These are phyloP conservation scores for Aspergillus taichungensis DNA, from an alignment of 495 filamentous ascomycete genomes.

Conservation along the genomic window DNA sequence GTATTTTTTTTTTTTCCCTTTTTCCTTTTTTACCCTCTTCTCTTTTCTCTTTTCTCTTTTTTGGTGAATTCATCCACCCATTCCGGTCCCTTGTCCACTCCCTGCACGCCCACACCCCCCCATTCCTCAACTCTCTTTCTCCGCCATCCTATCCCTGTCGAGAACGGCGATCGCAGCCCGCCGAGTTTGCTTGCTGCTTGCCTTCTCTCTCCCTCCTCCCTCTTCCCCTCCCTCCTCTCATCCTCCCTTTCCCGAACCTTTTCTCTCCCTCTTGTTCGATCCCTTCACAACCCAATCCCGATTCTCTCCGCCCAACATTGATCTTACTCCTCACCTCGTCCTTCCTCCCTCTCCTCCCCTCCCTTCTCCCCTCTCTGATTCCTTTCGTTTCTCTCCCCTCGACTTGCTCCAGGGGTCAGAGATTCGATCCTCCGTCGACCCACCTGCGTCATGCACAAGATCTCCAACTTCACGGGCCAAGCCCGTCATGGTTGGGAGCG, in stretches of 20 bases:
- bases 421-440: conserved; percentile 11
- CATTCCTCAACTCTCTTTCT: background rate
- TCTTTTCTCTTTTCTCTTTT: conserved; percentile 6
- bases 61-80: conserved; percentile 15
- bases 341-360: conserved; percentile 10
- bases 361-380: conserved; percentile 12
- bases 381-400: conserved; percentile 31
- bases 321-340: background rate
- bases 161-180: conserved; percentile 17
- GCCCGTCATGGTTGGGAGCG: conserved; percentile 90
- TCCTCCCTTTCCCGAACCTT: background rate
- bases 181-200: conserved; percentile 12
- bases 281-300: conserved; percentile 7
- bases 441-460: conserved; percentile 70
- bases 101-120: conserved; percentile 26
- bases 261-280: background rate
- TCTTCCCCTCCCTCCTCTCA: background rate
- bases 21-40: conserved; percentile 4
- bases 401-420: conserved; percentile 35
- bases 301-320: background rate
- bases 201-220: conserved; percentile 13
- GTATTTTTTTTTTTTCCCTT: conserved; percentile 7
- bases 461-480: conserved; percentile 71
- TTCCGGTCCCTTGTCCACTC: conserved; percentile 21
- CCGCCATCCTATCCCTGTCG: conserved; percentile 25